phyloP scores from a whole-genome alignment of 2,329 filamentous ascomycete species.

The Curvularia sp. region DNA sequence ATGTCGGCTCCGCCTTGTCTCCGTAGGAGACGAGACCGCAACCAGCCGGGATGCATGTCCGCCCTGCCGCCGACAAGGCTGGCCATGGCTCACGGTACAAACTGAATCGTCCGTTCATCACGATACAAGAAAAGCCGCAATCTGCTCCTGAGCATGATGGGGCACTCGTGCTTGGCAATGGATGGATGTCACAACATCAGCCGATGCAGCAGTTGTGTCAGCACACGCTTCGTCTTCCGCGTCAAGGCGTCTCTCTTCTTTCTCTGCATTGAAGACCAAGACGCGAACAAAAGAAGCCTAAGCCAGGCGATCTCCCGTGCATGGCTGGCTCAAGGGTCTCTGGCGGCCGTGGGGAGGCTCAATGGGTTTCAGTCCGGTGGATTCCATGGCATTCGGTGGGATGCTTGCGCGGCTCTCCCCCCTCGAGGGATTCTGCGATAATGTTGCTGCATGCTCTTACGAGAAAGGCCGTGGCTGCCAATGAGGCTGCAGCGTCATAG shows the following conservation, averaged over 20 bases:
- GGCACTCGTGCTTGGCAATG: neutral
- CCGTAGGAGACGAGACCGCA: neutral
- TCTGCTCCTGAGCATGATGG: neutral
- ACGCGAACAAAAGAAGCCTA: slow-evolving; percentile 3
- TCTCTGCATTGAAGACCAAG: neutral
- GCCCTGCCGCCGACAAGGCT: neutral
- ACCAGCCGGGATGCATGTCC: neutral
- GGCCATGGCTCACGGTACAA: neutral
- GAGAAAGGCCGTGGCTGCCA: slow-evolving; percentile 31
- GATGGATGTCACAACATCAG: neutral
- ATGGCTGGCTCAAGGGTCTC: neutral
- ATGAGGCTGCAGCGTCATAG: slow-evolving; percentile 30
- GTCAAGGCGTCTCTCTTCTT: neutral
- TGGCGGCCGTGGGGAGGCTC: neutral
- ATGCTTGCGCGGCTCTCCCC: slow-evolving; percentile 11
- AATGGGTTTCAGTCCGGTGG: slow-evolving; percentile 3
- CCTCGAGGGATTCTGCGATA: slow-evolving; percentile 31
- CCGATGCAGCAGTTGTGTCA: neutral
- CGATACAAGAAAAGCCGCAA: neutral
- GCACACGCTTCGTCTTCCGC: neutral
- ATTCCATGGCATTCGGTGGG: slow-evolving; percentile 5
- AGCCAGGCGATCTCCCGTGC: slow-evolving; percentile 15
- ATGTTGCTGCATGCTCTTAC: slow-evolving; percentile 33
- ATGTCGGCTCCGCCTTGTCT: neutral
- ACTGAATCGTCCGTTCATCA: neutral